Evolutionary conservation across 1,284 basidiomycete species (phyloP), one percentile per base, ranked within the genome.

Genomic region (Leccinum cinnamomeum): DNA sequence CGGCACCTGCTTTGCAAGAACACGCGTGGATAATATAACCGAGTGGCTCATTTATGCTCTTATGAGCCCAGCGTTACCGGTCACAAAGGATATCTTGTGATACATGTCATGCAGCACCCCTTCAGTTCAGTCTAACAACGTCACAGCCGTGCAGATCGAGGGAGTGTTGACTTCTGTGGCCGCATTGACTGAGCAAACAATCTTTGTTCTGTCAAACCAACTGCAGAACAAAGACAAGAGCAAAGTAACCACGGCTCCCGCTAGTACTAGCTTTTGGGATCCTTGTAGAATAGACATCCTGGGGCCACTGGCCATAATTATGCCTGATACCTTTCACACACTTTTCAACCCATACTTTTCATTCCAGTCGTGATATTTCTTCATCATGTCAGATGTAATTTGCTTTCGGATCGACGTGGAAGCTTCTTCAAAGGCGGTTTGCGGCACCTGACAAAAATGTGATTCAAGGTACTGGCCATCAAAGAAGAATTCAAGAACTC

Each of bases 301-400:
- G 30, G 30, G 10, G 30, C 30, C 30, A 33, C 30, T 33, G n/a
- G n/a, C 16, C 41, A 41, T 41, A 23, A 41, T 30, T 12, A 50
- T 50, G 7, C 12, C 44, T 46, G 16, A 16, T n/a, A 53, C 5
- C 11, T 3, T 6, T 63, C 59, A 75, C 2, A 41, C 55, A 14
- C 33, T 59, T 48, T 61, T 65, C 56, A 69, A 46, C n/a, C 81
- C 81, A 64, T 75, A 78, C 51, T 65, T 70, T 37, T 76, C 68
- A 53, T 77, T 78, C 90, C 90, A 97, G 44, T 78, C 77, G 57
- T 86, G 82, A 70, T 91, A 97, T 66, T 83, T 87, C 46, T 76
- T 76, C 51, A 95, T 75, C 72, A 97, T 88, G n/a, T 85, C 84
- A 2, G 89, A 86, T 0, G 96, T 98, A 68, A 98, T 97, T 67